Conservation (phyloP, 1,284 basidiomycete genomes). For the Apiotrichum laibachii region DNA sequence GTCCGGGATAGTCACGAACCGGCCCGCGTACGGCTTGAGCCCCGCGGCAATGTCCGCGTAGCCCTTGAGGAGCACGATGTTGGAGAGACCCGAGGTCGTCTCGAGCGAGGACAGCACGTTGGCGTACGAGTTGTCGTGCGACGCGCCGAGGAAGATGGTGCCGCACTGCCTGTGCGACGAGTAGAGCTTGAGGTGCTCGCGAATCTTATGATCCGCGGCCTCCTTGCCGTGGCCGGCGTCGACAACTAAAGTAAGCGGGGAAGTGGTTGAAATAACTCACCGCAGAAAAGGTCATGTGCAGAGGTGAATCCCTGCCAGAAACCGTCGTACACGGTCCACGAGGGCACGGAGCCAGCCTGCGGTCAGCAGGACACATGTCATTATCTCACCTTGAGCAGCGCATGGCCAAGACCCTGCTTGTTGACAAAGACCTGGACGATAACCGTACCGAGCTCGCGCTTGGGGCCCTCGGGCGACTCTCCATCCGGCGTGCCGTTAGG, state of each 20-base stretch:
- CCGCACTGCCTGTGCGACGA: constrained; percentile 69
- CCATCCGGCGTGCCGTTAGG: neutral
- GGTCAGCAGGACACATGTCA: neutral
- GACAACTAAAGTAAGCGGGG: constrained; percentile 56
- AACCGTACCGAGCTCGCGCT: constrained; percentile 16
- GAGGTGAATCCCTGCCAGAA: constrained; percentile 46
- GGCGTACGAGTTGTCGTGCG: constrained; percentile 70
- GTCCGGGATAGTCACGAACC: constrained; percentile 60
- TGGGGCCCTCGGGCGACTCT: neutral
- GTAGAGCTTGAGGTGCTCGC: constrained; percentile 73
- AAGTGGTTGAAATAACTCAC: constrained; percentile 18
- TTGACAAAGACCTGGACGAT: constrained; percentile 47
- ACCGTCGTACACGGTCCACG: constrained; percentile 33
- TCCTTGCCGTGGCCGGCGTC: constrained; percentile 69
- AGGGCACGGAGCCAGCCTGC: constrained; percentile 34
- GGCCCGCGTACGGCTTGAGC: constrained; percentile 57
- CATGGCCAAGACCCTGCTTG: constrained; percentile 37
- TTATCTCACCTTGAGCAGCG: constrained; percentile 39
- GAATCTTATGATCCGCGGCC: constrained; percentile 66
- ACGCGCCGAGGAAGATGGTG: constrained; percentile 67
- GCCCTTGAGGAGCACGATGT: constrained; percentile 63
- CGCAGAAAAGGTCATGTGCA: constrained; percentile 41
- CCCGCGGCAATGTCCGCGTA: constrained; percentile 55
- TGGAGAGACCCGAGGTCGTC: constrained; percentile 50
- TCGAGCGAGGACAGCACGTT: constrained; percentile 54